Base-by-base conservation (phyloP, 257 asterid genomes). In the Fraxinus pennsylvanica region DNA sequence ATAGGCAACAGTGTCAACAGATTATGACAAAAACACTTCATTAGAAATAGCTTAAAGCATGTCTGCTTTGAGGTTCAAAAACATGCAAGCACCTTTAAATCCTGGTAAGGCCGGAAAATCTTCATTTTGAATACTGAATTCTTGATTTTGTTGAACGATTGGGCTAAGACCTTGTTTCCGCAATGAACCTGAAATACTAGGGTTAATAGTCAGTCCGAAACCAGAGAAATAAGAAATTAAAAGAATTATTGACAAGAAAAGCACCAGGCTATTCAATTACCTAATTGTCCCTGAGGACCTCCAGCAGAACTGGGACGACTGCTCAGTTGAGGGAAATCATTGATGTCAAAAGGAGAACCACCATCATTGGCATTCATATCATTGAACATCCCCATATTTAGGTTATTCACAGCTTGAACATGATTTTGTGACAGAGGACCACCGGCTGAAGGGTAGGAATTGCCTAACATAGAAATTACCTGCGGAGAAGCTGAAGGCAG, bases 51-150 rank as follows among this genome's bases (percentile, higher is more conserved):
- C 68, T 73, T 36, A 30, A 59, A 27, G 9, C 33, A 50, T 21
- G 65, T 27, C 35, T 30, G 54, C 35, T 29, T 73, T 41, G 70
- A 35, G 70, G 39, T 43, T 14, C 74, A 70, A 68, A 74, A 21
- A 52, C 38, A 78, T 78, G 73, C 27, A 73, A 74, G 83, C 81
- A 93, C 99, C 99, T 90, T 92, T 96, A 80, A 87, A 91, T 81
- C 99, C 99, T 73, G 97, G 98, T 74, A 96, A 89, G 78, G 98
- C 99, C 41, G 99, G 99, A 78, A 96, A 96, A 84, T 96, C 99
- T 90, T 96, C 99, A 82, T 92, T 93, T 82, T 96, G 98, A 79
- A 96, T 96, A 85, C 98, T 96, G 86, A 96, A 96, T 85, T 96
- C 99, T 82, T 96, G 99, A 88, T 92, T 96, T 87, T 92, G 99